Conservation (phyloP, 2,329 filamentous ascomycete genomes). For the Alternaria consortialis region DNA sequence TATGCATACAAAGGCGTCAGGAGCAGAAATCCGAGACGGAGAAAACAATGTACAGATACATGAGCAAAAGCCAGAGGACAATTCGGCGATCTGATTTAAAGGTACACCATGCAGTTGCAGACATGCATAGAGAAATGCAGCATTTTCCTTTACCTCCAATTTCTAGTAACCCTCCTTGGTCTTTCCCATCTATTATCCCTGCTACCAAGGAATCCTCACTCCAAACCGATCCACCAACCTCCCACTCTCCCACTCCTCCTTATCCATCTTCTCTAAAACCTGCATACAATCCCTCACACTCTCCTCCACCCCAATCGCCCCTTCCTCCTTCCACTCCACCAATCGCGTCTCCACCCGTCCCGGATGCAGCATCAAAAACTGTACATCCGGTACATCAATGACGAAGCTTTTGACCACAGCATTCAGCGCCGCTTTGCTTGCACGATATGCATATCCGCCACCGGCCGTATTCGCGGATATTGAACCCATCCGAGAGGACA, state of each 20-base stretch:
- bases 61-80: not conserved
- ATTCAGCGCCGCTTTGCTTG: slow-evolving; percentile 59
- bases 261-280: slow-evolving; percentile 48
- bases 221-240: slow-evolving; percentile 57
- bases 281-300: slow-evolving; percentile 52
- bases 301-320: slow-evolving; percentile 54
- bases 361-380: slow-evolving; percentile 56
- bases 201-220: slow-evolving; percentile 53
- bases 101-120: not conserved
- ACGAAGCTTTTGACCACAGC: slow-evolving; percentile 56
- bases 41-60: not conserved
- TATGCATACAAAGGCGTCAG: not conserved
- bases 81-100: not conserved
- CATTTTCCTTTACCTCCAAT: not conserved
- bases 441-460: slow-evolving; percentile 58
- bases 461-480: slow-evolving; percentile 53
- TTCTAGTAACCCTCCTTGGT: too few species aligned
- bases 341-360: slow-evolving; percentile 58
- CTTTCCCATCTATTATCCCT: not conserved
- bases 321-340: slow-evolving; percentile 56
- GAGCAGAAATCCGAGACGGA: not conserved
- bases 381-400: slow-evolving; percentile 55
- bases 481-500: slow-evolving; percentile 58
- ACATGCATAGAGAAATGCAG: not conserved
- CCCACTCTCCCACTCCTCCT: slow-evolving; percentile 43